Base-by-base conservation (phyloP, 2,329 filamentous ascomycete genomes). In the Microsporum canis region DNA sequence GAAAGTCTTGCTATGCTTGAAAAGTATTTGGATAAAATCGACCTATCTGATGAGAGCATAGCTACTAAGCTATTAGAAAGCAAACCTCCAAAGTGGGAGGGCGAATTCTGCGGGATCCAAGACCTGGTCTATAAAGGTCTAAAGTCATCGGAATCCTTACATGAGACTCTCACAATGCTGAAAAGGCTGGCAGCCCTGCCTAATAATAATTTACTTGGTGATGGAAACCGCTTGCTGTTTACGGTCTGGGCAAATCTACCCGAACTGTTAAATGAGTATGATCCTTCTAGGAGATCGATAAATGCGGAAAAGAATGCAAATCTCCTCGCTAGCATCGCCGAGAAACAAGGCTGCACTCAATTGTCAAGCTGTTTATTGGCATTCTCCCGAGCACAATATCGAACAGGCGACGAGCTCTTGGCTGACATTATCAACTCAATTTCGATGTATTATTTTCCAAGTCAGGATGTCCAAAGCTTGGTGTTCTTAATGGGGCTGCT, bases 1-100 rank as follows among this genome's bases (percentile, higher is more conserved):
- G 94, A 96, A 71, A 91, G 89, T 27, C 79, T 96, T 10, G 87
- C 88, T 59, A 96, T 99, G 88, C 81, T 99, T 7, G 88, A 95
- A 62, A 88, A 88, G 68, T 85, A 95, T 39, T 76, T 99, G 27
- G 83, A 85, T 66, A 95, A 94, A 71, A 78, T 97, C 27, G 88
- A 99, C 71, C 81, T 99, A 51, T 81, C 82, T 53, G 84, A 88
- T 63, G 80, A 85, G 0, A 80, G 77, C 39, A 84, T 95, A 2
- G 81, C 92, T 43, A 79, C 82, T 27, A 77, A 88, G 53, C 80
- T 99, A 36, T 79, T 87, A 61, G 89, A 95, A 29, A 89, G 86
- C 14, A 87, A 89, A 65, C 94, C 94, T 1, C 80, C 84, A 1
- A 88, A 87, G 66, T 99, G 95, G 94, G 90, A 96, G 68, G 90